These are phyloP conservation scores for Tolypocladium endophyticum DNA, from an alignment of 2,329 filamentous ascomycete species.

Conservation along the genomic window DNA sequence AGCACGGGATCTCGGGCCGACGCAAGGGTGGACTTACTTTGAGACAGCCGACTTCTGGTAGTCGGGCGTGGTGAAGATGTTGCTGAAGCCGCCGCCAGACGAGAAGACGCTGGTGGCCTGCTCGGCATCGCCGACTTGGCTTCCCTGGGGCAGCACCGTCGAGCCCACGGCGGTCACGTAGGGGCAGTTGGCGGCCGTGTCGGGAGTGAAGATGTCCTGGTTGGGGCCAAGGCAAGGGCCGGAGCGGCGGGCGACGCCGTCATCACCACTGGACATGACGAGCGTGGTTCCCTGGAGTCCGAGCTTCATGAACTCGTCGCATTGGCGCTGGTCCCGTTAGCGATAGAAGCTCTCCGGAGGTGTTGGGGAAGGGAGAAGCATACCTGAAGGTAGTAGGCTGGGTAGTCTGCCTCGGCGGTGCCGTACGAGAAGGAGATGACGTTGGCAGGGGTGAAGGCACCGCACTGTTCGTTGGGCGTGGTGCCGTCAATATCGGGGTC, in stretches of 20 bases:
- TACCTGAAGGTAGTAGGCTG: neutral
- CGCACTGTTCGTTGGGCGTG: neutral
- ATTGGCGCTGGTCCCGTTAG: constrained; percentile 29
- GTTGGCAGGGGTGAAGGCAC: neutral
- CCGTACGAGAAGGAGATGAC: neutral
- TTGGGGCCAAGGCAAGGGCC: constrained; percentile 12
- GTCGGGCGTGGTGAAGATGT: constrained; percentile 33
- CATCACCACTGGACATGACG: constrained; percentile 25
- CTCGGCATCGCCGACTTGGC: constrained; percentile 5
- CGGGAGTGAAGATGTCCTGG: constrained; percentile 34
- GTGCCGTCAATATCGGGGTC: neutral
- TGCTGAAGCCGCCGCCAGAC: constrained; percentile 38
- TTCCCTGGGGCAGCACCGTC: constrained; percentile 21
- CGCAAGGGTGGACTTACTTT: constrained; percentile 2
- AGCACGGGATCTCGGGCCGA: neutral
- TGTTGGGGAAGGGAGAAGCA: too few relatives aligned
- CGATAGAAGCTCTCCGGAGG: constrained; percentile 13
- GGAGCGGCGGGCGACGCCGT: constrained; percentile 8
- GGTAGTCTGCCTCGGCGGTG: neutral
- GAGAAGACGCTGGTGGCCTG: constrained; percentile 23
- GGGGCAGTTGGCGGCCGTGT: constrained; percentile 35
- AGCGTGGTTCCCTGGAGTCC: constrained; percentile 40
- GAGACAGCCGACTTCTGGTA: constrained; percentile 29
- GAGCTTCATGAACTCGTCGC: constrained; percentile 46
- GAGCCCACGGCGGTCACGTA: constrained; percentile 40